Conservation (phyloP, 2,329 filamentous ascomycete genomes). For the Rhynchosporium secalis region DNA sequence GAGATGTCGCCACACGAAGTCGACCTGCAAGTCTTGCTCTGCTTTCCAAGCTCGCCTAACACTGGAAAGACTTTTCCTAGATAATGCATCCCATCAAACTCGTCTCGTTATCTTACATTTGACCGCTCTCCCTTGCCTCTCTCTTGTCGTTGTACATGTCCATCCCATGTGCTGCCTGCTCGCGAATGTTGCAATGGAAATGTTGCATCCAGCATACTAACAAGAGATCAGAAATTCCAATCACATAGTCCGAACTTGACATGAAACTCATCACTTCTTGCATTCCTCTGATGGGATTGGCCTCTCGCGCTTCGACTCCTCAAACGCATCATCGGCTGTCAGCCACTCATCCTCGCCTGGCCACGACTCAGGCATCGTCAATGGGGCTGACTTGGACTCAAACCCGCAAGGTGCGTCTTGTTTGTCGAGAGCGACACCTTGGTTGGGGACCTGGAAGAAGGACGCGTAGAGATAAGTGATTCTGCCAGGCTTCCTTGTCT, state of each 20-base stretch:
- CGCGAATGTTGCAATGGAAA: neutral
- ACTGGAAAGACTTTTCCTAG: neutral
- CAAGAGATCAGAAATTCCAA: neutral
- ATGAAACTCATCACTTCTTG: neutral
- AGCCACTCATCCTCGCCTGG: conserved; percentile 5
- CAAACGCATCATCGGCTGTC: conserved; percentile 1
- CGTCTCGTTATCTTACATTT: neutral
- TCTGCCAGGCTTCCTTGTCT: conserved; percentile 2
- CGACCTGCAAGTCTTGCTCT: neutral
- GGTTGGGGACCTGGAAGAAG: neutral
- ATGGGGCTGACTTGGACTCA: conserved; percentile 14
- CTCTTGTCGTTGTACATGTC: neutral
- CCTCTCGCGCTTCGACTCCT: neutral
- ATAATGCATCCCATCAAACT: neutral
- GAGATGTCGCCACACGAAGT: neutral
- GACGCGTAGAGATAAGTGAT: neutral
- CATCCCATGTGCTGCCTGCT: neutral
- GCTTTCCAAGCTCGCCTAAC: neutral
- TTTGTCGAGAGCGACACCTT: conserved; percentile 13
- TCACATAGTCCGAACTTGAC: neutral
- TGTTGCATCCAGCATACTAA: neutral
- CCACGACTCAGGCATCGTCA: conserved; percentile 18
- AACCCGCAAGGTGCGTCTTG: conserved; percentile 19
- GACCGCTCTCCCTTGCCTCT: neutral
- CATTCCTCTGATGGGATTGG: neutral